A percentile compares a stretch with the other conserved stretches of the same genome.
These are phyloP conservation scores for Trichoderma arundinaceum DNA, from an alignment of 2,329 filamentous ascomycete species.

Conservation along the genomic window DNA sequence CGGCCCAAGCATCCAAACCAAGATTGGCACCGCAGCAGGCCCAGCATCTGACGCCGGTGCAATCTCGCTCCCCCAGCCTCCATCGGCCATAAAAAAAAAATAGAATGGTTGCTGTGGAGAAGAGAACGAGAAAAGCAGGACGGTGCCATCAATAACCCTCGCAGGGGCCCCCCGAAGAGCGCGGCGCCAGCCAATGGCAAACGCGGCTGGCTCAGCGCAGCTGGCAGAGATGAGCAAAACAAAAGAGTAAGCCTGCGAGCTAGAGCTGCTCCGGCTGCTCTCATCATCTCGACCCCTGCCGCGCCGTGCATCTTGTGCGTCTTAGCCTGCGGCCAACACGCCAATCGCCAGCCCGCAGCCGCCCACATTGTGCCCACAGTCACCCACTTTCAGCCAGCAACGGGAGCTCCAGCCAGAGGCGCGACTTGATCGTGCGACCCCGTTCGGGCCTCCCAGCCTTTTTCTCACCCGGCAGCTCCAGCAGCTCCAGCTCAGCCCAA, in stretches of 20 bases:
- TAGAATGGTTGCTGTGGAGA: slow-evolving; percentile 31
- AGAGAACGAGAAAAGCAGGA: slow-evolving; percentile 14
- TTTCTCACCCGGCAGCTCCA: slow-evolving; percentile 15
- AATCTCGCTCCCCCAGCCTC: slow-evolving; percentile 20
- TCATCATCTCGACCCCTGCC: slow-evolving; percentile 29
- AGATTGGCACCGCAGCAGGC: slow-evolving; percentile 11
- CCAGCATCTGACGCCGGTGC: slow-evolving; percentile 13
- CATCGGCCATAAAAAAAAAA: neutral
- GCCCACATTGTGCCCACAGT: slow-evolving; percentile 27
- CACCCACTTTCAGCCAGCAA: slow-evolving; percentile 28
- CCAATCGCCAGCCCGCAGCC: slow-evolving; percentile 27
- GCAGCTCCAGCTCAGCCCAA: slow-evolving; percentile 27
- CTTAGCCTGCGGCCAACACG: slow-evolving; percentile 19
- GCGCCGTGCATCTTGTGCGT: slow-evolving; percentile 11
- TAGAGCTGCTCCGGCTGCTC: slow-evolving; percentile 6
- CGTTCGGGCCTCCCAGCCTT: slow-evolving; percentile 20
- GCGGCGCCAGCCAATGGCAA: slow-evolving; percentile 21
- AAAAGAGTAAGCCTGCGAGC: neutral
- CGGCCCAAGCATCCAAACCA: neutral
- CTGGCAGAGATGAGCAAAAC: neutral
- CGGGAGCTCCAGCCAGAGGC: slow-evolving; percentile 10
- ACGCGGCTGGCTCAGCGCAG: slow-evolving; percentile 4
- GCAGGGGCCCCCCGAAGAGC: slow-evolving; percentile 3
- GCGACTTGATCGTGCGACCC: slow-evolving; percentile 28
- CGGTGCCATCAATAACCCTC: slow-evolving; percentile 15